A percentile compares a stretch with the other conserved stretches of the same genome.
Evolutionary conservation across 768 basidiomycete genomes (phyloP).

Genomic region (Asterophora parasitica): DNA sequence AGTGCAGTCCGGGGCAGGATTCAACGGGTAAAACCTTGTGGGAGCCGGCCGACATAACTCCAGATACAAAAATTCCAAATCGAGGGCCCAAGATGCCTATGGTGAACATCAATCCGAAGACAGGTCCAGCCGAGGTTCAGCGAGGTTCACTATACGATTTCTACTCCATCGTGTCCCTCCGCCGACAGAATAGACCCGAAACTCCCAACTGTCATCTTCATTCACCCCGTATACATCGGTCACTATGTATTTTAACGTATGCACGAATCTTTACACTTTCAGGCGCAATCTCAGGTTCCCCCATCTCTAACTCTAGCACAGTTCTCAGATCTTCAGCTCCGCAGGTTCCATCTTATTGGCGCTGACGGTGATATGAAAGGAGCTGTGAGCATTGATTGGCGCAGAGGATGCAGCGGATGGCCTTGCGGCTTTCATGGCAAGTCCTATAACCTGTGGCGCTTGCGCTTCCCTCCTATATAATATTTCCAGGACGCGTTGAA

Average conservation of each 20-base stretch:
- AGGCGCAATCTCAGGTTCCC: neutral
- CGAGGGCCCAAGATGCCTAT: slow-evolving; percentile 27
- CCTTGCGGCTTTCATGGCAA: too few species aligned
- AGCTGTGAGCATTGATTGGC: slow-evolving; percentile 21
- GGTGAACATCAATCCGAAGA: slow-evolving; percentile 22
- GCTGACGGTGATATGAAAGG: slow-evolving; percentile 31
- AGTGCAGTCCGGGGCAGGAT: too few species aligned
- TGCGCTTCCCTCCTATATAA: neutral
- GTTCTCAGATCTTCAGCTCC: slow-evolving; percentile 26
- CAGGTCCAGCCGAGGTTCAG: slow-evolving; percentile 25
- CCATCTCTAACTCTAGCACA: slow-evolving; percentile 21
- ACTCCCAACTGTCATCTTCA: slow-evolving; percentile 30
- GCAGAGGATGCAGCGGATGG: slow-evolving; percentile 29
- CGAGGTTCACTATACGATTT: slow-evolving; percentile 29
- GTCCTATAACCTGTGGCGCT: slow-evolving; percentile 2
- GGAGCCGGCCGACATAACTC: too few species aligned
- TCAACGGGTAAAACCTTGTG: too few species aligned
- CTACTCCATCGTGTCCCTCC: too few species aligned
- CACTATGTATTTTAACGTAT: slow-evolving; percentile 30
- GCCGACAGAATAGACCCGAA: slow-evolving; percentile 24
- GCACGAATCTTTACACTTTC: neutral
- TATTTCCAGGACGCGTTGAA: slow-evolving; percentile 27
- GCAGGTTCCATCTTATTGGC: slow-evolving; percentile 34
- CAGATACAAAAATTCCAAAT: too few species aligned
- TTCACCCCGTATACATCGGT: too few species aligned